These are phyloP conservation scores for Alternaria triticina DNA, from an alignment of 2,329 filamentous ascomycete species.

Conservation along the genomic window DNA sequence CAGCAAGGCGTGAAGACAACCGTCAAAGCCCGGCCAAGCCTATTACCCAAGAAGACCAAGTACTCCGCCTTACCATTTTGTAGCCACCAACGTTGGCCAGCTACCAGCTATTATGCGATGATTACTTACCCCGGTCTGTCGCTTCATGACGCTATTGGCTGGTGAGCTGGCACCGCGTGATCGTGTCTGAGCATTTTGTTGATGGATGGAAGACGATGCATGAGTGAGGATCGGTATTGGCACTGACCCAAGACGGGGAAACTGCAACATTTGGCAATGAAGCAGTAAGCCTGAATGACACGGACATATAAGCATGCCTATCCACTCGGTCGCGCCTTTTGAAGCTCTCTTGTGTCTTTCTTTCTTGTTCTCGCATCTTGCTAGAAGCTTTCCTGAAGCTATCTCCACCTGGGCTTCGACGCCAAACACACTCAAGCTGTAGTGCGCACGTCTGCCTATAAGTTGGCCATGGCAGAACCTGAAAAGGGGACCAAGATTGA, in stretches of 20 bases:
- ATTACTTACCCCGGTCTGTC: not conserved
- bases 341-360: not conserved
- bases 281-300: not conserved
- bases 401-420: not conserved
- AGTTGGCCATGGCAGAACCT: slow-evolving; percentile 14
- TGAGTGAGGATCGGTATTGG: not conserved
- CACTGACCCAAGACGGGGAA: not conserved
- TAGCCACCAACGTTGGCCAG: slow-evolving; percentile 3
- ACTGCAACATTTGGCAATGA: not conserved
- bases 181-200: not conserved
- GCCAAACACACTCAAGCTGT: not conserved
- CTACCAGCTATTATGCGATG: not conserved
- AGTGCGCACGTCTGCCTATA: not conserved
- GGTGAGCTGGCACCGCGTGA: not conserved
- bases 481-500: slow-evolving; percentile 25
- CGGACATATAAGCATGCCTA: not conserved
- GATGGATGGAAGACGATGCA: not conserved
- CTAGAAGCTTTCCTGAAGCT: not conserved
- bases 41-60: not conserved
- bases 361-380: not conserved
- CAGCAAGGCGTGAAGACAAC: not conserved
- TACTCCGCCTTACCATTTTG: slow-evolving; percentile 2
- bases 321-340: not conserved
- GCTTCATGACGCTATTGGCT: not conserved
- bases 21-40: not conserved